Conservation (phyloP, 164 flowering plant species). For the Macadamia tetraphylla region DNA sequence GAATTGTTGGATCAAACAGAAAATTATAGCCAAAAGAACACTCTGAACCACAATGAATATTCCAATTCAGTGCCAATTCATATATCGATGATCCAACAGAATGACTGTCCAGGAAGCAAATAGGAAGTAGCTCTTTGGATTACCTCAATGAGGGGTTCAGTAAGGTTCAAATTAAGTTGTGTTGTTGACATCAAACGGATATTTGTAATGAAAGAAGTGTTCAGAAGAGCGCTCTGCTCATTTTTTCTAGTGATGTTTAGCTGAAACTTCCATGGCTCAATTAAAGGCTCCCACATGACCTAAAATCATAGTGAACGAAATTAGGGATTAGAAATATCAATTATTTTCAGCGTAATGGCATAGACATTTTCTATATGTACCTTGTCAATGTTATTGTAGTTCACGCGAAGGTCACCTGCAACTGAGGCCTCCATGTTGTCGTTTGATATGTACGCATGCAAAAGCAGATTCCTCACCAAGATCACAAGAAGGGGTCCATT, state of each 20-base stretch:
- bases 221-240: slow-evolving; percentile 38
- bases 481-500: slow-evolving; percentile 71
- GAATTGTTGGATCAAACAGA: too few species aligned
- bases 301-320: slow-evolving; percentile 14
- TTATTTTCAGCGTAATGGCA: not conserved
- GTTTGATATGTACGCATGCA: slow-evolving; percentile 26
- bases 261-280: slow-evolving; percentile 87
- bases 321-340: slow-evolving; percentile 9
- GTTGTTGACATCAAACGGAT: slow-evolving; percentile 43
- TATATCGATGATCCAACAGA: too few species aligned
- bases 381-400: slow-evolving; percentile 83
- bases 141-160: slow-evolving; percentile 89
- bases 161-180: slow-evolving; percentile 70
- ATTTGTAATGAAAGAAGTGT: slow-evolving; percentile 43
- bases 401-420: slow-evolving; percentile 53
- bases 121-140: not conserved
- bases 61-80: too few species aligned
- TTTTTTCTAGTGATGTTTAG: slow-evolving; percentile 33
- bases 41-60: too few species aligned
- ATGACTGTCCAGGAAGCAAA: not conserved
- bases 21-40: too few species aligned
- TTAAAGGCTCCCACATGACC: slow-evolving; percentile 95
- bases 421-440: slow-evolving; percentile 31
- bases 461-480: slow-evolving; percentile 35
- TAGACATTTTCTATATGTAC: slow-evolving; percentile 22